phyloP scores from a whole-genome alignment of 2,329 filamentous ascomycete species.

The Sporothrix euskadiensis region DNA sequence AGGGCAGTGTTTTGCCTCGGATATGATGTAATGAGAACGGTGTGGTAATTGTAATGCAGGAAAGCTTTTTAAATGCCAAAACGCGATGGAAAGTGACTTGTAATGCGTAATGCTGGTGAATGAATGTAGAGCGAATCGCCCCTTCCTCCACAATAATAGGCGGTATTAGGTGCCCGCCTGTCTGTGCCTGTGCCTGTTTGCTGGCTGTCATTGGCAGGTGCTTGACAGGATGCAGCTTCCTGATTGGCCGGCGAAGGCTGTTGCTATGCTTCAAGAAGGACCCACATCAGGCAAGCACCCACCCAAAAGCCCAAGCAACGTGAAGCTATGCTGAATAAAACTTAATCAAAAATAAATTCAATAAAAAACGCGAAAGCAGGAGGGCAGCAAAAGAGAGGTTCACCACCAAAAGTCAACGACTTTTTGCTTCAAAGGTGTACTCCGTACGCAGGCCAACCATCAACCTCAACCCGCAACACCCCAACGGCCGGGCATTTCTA shows the following conservation, averaged over 20 bases:
- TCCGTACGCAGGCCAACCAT: conserved; percentile 9
- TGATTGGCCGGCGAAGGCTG: conserved; percentile 11
- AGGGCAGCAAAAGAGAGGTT: conserved; percentile 28
- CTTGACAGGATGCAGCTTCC: neutral
- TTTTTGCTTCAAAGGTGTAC: conserved; percentile 18
- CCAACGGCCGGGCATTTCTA: conserved; percentile 11
- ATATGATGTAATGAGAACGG: conserved; percentile 8
- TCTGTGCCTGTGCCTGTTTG: conserved; percentile 1
- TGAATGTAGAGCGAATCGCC: neutral
- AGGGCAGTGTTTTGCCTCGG: neutral
- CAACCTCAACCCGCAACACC: neutral
- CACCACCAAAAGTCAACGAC: conserved; percentile 20
- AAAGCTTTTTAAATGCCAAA: neutral
- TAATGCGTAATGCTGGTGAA: too few species aligned
- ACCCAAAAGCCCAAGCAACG: conserved; percentile 12
- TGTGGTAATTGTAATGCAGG: neutral
- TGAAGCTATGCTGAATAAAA: conserved; percentile 22
- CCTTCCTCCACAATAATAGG: neutral
- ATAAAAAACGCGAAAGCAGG: conserved; percentile 28
- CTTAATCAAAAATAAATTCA: conserved; percentile 23
- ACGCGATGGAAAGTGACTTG: neutral
- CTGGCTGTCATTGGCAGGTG: neutral
- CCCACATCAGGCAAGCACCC: conserved; percentile 17
- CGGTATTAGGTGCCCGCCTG: neutral
- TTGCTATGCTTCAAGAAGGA: neutral